phyloP scores from a whole-genome alignment of 257 asterid species.

The Capsicum pubescens region DNA sequence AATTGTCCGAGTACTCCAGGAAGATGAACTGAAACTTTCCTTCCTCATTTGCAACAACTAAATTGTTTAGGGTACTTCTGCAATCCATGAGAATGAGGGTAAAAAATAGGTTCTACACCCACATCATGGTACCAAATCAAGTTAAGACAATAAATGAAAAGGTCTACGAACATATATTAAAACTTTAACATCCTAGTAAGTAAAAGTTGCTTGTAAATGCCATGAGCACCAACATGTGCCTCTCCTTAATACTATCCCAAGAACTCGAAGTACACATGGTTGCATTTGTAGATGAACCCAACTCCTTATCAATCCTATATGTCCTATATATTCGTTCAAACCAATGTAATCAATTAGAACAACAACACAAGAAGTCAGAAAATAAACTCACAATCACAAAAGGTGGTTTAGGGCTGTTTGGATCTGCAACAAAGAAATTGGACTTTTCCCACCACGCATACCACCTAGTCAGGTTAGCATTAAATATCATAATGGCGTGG shows the following conservation, averaged over 20 bases:
- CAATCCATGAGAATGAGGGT: not conserved
- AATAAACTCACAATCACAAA: conserved; percentile 81
- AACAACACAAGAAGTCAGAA: conserved; percentile 19
- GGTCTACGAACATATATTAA: not conserved
- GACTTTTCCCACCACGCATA: conserved; percentile 97
- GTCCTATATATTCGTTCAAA: conserved; percentile 7
- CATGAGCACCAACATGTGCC: not conserved
- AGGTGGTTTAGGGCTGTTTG: conserved; percentile 80
- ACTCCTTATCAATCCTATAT: conserved; percentile 3
- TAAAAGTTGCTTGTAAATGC: not conserved
- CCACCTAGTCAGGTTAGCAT: conserved; percentile 62
- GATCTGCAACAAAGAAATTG: conserved; percentile 80
- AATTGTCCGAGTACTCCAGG: not conserved
- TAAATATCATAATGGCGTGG: not conserved
- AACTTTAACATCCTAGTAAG: not conserved
- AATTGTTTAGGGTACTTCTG: conserved; percentile 3
- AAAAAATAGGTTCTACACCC: not conserved
- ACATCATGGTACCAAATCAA: not conserved
- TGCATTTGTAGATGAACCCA: not conserved
- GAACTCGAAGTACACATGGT: not conserved
- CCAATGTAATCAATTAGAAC: not conserved
- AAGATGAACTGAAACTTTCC: not conserved
- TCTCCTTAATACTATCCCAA: conserved; percentile 4
- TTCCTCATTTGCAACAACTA: not conserved
- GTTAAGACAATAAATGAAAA: conserved; percentile 14